Conservation (phyloP, 345 rosid genomes). For the Linum lewisii region DNA sequence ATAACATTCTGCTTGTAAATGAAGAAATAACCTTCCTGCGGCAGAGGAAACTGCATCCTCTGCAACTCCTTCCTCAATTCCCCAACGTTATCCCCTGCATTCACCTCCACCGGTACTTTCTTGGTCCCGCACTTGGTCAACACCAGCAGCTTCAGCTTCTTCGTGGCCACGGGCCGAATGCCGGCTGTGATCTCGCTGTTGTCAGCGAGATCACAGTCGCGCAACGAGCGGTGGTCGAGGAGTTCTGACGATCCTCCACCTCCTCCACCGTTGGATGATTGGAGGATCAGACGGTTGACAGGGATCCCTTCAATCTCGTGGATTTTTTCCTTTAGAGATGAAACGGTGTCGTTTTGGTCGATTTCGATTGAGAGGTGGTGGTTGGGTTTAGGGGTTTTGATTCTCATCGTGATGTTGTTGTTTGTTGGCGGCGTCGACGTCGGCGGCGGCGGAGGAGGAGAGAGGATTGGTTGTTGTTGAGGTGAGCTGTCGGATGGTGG, state of each 20-base stretch:
- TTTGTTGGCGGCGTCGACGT: conserved; percentile 41
- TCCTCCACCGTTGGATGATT: conserved; percentile 20
- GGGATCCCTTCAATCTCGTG: conserved; percentile 29
- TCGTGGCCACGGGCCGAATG: conserved; percentile 26
- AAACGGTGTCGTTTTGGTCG: conserved; percentile 26
- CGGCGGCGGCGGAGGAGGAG: conserved; percentile 51
- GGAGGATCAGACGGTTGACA: conserved; percentile 19
- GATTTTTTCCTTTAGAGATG: conserved; percentile 33
- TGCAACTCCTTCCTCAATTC: conserved; percentile 59
- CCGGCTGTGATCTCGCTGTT: conserved; percentile 26
- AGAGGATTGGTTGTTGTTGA: conserved; percentile 42
- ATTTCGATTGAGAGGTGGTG: conserved; percentile 18
- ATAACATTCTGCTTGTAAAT: conserved; percentile 57
- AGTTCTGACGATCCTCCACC: conserved; percentile 15
- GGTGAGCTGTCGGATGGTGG: conserved; percentile 17
- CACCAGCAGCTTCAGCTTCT: conserved; percentile 58
- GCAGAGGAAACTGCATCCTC: conserved; percentile 52
- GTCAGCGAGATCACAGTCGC: conserved; percentile 24
- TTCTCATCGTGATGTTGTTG: conserved; percentile 10
- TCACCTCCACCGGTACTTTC: conserved; percentile 61
- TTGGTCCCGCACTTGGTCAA: conserved; percentile 43
- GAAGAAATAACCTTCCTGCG: conserved; percentile 71
- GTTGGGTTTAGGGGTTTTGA: conserved; percentile 17
- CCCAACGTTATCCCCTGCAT: conserved; percentile 48
- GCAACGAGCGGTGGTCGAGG: conserved; percentile 23